These are phyloP conservation scores for Amanita fuliginea DNA, from an alignment of 768 basidiomycete species.

Conservation along the genomic window DNA sequence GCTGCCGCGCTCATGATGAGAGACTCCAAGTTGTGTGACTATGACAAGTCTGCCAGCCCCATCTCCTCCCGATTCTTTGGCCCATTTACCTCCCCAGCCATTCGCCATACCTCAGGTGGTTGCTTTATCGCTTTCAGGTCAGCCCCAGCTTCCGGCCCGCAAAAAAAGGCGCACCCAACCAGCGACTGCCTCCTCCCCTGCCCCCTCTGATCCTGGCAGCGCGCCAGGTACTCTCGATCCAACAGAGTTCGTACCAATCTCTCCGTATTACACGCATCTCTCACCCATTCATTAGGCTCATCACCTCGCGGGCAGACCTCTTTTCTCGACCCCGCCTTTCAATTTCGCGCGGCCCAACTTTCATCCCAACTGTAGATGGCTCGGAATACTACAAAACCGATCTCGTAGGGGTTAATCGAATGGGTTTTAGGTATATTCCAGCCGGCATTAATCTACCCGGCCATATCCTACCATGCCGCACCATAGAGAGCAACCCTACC, in stretches of 20 bases:
- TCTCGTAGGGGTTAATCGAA: constrained; percentile 58
- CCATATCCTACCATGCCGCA: constrained; percentile 52
- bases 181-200: constrained; percentile 40
- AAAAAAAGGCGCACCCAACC: constrained; percentile 51
- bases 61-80: background rate
- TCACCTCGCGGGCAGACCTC: constrained; percentile 54
- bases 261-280: background rate
- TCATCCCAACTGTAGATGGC: constrained; percentile 44
- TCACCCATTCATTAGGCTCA: background rate
- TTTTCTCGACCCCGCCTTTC: constrained; percentile 59
- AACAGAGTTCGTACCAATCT: constrained; percentile 23
- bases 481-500: constrained; percentile 70
- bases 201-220: constrained; percentile 41
- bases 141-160: constrained; percentile 21
- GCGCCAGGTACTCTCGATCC: constrained; percentile 19
- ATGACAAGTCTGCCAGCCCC: background rate
- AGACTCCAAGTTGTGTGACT: constrained; percentile 1
- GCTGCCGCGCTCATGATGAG: constrained; percentile 24
- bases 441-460: constrained; percentile 62
- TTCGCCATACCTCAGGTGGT: background rate
- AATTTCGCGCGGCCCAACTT: constrained; percentile 64
- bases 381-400: constrained; percentile 60
- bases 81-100: background rate
- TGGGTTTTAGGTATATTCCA: constrained; percentile 72
- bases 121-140: constrained; percentile 1